Evolutionary conservation across 768 basidiomycete species (phyloP), one percentile per base, ranked within the genome.

Genomic region (Dacryopinax primogenitus): DNA sequence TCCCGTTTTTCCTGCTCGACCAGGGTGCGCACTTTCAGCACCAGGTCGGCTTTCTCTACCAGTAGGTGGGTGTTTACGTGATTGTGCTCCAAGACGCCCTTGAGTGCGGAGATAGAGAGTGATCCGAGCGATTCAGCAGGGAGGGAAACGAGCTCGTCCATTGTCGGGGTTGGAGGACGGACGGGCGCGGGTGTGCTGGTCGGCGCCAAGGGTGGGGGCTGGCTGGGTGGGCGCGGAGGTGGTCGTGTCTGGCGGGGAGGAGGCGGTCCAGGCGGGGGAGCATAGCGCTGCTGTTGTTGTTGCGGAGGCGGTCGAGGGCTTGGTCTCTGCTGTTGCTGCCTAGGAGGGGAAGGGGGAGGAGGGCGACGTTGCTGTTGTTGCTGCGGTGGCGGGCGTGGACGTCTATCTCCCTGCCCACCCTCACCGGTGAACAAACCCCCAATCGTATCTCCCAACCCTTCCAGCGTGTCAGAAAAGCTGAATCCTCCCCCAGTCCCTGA

Each of bases 31-130:
- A 90, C 90, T 71, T 87, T 88, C 44, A 74, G 78, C 15, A 92
- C 88, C n/a, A 92, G 74, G 62, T 92, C 90, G 26, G 79, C 77
- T 77, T 96, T 96, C 77, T 96, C 93, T n/a, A 95, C 76, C 1
- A 93, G 71, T 64, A 81, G 72, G 70, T 85, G 78, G 44, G 79
- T 77, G 70, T 76, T 75, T 16, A 89, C 88, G 39, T 72, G 69
- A 41, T 76, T 75, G 65, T 88, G 91, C 68, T 93, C 90, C 23
- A 96, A 74, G 21, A 95, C 81, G 1, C 80, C 79, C 73, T 96
- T 96, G 58, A 96, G 78, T n/a, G 80, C 76, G 26, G 83, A 77
- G 64, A 94, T 83, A 6, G 86, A 83, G 15, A 95, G 78, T 1
- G 79, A 74, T 1, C 79, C 73, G n/a, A 94, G 74, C 15, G 79